Conservation (phyloP, 306 rosid species). For the Rosa lucieae region DNA sequence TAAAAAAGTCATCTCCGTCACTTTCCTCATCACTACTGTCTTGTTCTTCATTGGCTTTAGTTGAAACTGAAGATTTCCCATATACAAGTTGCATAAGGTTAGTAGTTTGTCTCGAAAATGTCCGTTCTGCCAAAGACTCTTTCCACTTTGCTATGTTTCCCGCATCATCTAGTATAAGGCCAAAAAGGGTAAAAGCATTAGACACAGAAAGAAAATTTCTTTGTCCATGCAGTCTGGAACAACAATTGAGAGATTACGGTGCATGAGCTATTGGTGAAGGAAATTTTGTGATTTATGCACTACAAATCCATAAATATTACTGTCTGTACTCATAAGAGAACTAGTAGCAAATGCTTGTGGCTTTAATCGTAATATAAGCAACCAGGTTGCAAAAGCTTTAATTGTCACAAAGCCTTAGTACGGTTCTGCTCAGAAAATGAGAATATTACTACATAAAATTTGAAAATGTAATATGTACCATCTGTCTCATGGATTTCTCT, state of each 20-base stretch:
- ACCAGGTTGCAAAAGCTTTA: not conserved
- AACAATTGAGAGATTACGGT: constrained; percentile 2
- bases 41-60: constrained; percentile 38
- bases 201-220: constrained; percentile 9
- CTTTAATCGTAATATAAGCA: not conserved
- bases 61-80: constrained; percentile 52
- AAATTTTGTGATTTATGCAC: not conserved
- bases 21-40: constrained; percentile 60
- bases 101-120: constrained; percentile 46
- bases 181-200: constrained; percentile 21
- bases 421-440: constrained; percentile 15
- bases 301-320: not conserved
- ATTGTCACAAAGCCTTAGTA: constrained; percentile 2
- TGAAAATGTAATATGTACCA: constrained; percentile 35
- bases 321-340: no score
- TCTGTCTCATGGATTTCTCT: constrained; percentile 44
- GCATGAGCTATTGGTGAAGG: not conserved
- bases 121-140: constrained; percentile 61
- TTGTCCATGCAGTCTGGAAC: not conserved
- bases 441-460: constrained; percentile 9
- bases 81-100: constrained; percentile 90
- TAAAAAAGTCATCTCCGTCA: constrained; percentile 72
- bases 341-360: not conserved
- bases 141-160: constrained; percentile 92
- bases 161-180: constrained; percentile 37